These are phyloP conservation scores for Thermomyces lanuginosus DNA, from an alignment of 2,329 filamentous ascomycete genomes.

Conservation along the genomic window DNA sequence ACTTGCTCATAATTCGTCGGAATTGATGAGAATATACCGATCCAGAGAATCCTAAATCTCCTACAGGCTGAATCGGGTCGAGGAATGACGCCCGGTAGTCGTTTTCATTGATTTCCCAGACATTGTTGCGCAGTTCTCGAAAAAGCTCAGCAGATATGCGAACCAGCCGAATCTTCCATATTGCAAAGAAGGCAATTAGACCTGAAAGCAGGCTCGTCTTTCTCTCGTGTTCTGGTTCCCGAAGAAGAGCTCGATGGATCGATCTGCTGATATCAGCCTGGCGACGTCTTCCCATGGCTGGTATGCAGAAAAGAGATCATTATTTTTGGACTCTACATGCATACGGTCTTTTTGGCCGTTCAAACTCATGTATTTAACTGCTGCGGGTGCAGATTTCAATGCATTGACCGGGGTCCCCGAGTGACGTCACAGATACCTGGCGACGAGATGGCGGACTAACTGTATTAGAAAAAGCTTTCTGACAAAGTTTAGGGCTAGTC, in stretches of 20 bases:
- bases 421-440: too few species aligned
- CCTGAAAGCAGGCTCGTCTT: conserved; percentile 24
- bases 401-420: too few species aligned
- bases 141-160: conserved; percentile 36
- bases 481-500: too few species aligned
- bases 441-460: too few species aligned
- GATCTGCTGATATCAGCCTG: conserved; percentile 9
- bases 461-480: too few species aligned
- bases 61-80: conserved; percentile 38
- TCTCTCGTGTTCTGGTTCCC: conserved; percentile 13
- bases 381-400: too few species aligned
- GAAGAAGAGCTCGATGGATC: conserved; percentile 16
- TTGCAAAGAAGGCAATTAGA: conserved; percentile 38
- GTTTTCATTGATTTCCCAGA: conserved; percentile 39
- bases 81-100: conserved; percentile 40
- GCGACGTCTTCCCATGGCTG: conserved; percentile 3
- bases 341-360: too few species aligned
- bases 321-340: too few species aligned
- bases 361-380: too few species aligned
- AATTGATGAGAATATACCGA: conserved; percentile 32
- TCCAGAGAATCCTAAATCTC: conserved; percentile 57
- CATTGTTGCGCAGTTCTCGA: conserved; percentile 32
- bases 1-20: background rate
- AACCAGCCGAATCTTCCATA: conserved; percentile 35
- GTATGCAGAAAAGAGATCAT: too few species aligned